phyloP scores from a whole-genome alignment of 2,329 filamentous ascomycete genomes.

The Achaetomium macrosporum region DNA sequence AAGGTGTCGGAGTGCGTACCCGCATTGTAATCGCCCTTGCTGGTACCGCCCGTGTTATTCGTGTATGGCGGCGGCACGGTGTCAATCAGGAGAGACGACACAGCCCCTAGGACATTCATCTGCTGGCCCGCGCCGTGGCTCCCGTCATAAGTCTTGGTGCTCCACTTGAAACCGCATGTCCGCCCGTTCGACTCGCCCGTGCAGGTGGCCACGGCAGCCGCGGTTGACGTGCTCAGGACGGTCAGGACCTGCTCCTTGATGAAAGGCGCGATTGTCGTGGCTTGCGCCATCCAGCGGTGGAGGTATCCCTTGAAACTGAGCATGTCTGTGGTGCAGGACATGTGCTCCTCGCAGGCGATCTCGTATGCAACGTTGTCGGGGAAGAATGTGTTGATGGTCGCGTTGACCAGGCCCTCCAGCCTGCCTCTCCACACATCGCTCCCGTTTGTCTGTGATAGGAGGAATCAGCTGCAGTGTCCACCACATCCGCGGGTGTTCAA shows the following conservation, averaged over 20 bases:
- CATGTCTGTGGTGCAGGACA: conserved; percentile 64
- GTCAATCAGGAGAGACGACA: conserved; percentile 44
- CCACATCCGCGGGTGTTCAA: no score
- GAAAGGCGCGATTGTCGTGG: conserved; percentile 55
- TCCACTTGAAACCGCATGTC: conserved; percentile 63
- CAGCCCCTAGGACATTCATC: conserved; percentile 52
- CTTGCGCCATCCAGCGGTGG: conserved; percentile 56
- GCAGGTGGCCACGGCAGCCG: conserved; percentile 58
- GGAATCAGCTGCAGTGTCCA: background rate
- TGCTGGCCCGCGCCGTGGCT: conserved; percentile 53
- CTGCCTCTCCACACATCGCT: conserved; percentile 25
- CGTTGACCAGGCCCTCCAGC: conserved; percentile 48
- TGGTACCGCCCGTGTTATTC: conserved; percentile 45
- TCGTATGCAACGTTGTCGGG: conserved; percentile 59
- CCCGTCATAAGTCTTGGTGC: conserved; percentile 43
- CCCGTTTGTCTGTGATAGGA: conserved; percentile 41
- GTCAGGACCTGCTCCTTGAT: conserved; percentile 49
- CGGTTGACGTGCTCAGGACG: conserved; percentile 49
- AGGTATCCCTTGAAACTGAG: conserved; percentile 66
- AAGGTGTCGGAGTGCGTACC: conserved; percentile 29
- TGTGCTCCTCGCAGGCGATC: conserved; percentile 54
- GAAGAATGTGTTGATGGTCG: conserved; percentile 45
- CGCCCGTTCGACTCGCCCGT: conserved; percentile 51
- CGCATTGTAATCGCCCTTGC: conserved; percentile 37
- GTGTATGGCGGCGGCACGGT: conserved; percentile 38